phyloP scores from a whole-genome alignment of 225 moss, liverwort and hornwort species.

The Physcomitrium patens region DNA sequence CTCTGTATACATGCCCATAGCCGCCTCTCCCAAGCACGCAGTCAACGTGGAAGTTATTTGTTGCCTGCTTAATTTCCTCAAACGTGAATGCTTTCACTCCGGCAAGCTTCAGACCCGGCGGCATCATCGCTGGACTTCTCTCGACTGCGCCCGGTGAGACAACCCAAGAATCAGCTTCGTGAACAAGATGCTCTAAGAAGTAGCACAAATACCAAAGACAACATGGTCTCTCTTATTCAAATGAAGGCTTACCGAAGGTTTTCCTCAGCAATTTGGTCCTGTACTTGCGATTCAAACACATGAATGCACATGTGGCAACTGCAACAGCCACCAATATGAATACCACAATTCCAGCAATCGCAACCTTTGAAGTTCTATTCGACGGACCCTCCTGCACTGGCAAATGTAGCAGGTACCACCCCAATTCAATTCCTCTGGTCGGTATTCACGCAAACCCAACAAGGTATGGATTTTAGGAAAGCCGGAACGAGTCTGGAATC shows the following conservation, averaged over 20 bases:
- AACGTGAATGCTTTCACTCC: conserved; percentile 81
- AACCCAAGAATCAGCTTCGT: not conserved
- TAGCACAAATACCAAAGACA: not conserved
- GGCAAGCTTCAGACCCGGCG: conserved; percentile 65
- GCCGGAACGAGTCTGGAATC: not conserved
- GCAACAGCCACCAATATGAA: not conserved
- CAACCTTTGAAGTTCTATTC: conserved; percentile 13
- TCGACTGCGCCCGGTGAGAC: conserved; percentile 36
- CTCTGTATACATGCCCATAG: conserved; percentile 79
- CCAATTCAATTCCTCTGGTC: not conserved
- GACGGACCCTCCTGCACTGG: conserved; percentile 7
- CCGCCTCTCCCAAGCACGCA: conserved; percentile 72
- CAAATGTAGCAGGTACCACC: not conserved
- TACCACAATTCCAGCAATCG: conserved; percentile 18
- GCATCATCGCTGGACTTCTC: conserved; percentile 56
- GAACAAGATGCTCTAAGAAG: not conserved
- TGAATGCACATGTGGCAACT: not conserved
- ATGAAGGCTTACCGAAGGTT: conserved; percentile 27
- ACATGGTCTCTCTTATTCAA: not conserved
- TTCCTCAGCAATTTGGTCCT: not conserved
- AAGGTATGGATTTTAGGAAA: not conserved
- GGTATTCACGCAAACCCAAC: too few relatives aligned
- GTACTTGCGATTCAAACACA: not conserved
- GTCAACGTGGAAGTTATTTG: conserved; percentile 53
- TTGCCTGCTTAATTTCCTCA: conserved; percentile 64